These are phyloP conservation scores for Arxiozyma telluris DNA, from an alignment of 1,139 yeast species.

Conservation along the genomic window DNA sequence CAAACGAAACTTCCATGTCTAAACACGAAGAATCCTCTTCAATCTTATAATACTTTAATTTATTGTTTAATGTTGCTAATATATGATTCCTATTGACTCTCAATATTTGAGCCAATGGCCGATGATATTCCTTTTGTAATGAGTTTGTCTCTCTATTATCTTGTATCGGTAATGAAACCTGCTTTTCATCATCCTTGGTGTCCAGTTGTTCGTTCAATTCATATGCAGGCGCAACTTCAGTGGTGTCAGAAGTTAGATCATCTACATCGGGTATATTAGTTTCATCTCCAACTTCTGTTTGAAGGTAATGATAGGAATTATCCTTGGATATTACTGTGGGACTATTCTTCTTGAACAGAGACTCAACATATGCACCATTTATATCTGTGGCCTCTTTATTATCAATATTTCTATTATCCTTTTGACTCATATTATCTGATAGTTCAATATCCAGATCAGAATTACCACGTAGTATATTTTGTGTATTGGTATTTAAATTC, in stretches of 20 bases:
- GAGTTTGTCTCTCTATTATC: background rate
- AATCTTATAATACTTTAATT: constrained; percentile 16
- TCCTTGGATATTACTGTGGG: background rate
- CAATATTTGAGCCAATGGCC: constrained; percentile 7
- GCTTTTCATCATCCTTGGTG: background rate
- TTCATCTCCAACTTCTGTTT: background rate
- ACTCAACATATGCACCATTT: background rate
- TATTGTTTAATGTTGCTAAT: constrained; percentile 17
- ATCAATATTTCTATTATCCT: background rate
- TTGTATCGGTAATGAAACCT: background rate
- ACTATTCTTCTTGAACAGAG: background rate
- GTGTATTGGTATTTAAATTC: constrained; percentile 11
- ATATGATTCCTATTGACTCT: constrained; percentile 18
- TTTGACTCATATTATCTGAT: background rate
- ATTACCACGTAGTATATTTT: background rate
- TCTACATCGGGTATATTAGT: background rate
- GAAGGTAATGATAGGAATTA: background rate
- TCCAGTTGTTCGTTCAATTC: background rate
- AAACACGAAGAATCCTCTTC: constrained; percentile 17
- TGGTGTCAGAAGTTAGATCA: background rate
- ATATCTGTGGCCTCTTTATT: background rate
- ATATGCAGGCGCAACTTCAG: background rate
- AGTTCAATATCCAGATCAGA: background rate
- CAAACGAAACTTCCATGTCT: constrained; percentile 5
- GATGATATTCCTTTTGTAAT: constrained; percentile 4